Evolutionary conservation across 305 asterid genomes (phyloP).

Genomic region (Fraxinus ornus): DNA sequence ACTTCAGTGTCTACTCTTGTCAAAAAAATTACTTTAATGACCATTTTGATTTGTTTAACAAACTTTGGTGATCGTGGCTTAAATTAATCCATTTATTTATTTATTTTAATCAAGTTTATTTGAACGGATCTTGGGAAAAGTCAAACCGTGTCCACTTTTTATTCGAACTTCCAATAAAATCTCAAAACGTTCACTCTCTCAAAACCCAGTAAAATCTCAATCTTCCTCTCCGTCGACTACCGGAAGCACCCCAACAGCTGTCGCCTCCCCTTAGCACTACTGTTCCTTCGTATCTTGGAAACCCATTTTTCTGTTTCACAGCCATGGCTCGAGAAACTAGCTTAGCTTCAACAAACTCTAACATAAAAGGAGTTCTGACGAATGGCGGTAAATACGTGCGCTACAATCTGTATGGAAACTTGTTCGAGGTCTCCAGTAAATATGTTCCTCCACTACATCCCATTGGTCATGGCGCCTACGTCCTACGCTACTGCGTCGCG

Average conservation of each 20-base stretch:
- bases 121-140: not conserved
- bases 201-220: not conserved
- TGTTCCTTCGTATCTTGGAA: not conserved
- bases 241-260: not conserved
- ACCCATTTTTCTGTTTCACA: not conserved
- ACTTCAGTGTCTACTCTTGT: not conserved
- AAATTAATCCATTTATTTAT: not conserved
- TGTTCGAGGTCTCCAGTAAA: slow-evolving; percentile 64
- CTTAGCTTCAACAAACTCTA: slow-evolving; percentile 31
- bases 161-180: slow-evolving; percentile 29
- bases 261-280: not conserved
- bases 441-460: slow-evolving; percentile 86
- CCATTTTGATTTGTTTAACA: too few species aligned
- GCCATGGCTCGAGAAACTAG: slow-evolving; percentile 44
- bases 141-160: slow-evolving; percentile 23
- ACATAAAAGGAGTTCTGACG: slow-evolving; percentile 46
- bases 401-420: slow-evolving; percentile 71
- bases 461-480: slow-evolving; percentile 87
- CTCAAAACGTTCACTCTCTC: slow-evolving; percentile 7
- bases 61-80: not conserved
- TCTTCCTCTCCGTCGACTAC: not conserved
- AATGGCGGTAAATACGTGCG: slow-evolving; percentile 71
- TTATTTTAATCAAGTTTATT: not conserved
- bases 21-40: too few species aligned
- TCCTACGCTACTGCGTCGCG: too few species aligned